These are phyloP conservation scores for Plasmodium fragile DNA, from an alignment of 169 alveolate genomes.

Conservation along the genomic window DNA sequence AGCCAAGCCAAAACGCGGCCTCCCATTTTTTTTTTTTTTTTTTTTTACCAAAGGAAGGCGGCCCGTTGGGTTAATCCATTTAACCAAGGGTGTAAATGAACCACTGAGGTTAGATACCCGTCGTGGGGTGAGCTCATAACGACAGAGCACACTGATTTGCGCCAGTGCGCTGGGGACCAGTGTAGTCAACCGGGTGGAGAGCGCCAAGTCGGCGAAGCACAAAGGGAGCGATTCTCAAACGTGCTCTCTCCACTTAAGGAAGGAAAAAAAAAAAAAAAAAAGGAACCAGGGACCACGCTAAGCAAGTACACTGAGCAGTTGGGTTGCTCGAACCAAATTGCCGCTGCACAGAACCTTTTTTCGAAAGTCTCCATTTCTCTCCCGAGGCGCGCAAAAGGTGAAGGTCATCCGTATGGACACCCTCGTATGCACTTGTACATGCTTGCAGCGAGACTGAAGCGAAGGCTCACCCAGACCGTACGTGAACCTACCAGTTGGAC, in stretches of 20 bases:
- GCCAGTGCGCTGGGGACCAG: neutral
- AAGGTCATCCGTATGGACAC: neutral
- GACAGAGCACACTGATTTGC: neutral
- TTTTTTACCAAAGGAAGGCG: neutral
- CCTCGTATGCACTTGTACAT: neutral
- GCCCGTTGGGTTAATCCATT: neutral
- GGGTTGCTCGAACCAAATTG: neutral
- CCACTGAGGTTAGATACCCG: neutral
- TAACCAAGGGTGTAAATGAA: neutral
- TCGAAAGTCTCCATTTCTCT: neutral
- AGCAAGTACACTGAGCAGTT: neutral
- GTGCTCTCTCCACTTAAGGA: neutral
- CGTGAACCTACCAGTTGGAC: neutral
- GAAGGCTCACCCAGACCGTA: neutral
- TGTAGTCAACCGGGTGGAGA: neutral
- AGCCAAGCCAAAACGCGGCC: neutral
- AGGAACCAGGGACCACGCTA: neutral
- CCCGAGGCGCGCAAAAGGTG: neutral
- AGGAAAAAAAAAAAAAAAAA: neutral
- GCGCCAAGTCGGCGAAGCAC: neutral
- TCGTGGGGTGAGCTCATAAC: neutral
- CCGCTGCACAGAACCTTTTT: neutral
- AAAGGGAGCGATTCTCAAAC: neutral
- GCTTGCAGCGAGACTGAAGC: neutral
- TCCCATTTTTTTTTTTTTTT: neutral